Percentiles rank a stretch among this genome's conserved stretches.
Conservation (phyloP, 73 alveolate genomes). For the Blepharisma stoltei region DNA sequence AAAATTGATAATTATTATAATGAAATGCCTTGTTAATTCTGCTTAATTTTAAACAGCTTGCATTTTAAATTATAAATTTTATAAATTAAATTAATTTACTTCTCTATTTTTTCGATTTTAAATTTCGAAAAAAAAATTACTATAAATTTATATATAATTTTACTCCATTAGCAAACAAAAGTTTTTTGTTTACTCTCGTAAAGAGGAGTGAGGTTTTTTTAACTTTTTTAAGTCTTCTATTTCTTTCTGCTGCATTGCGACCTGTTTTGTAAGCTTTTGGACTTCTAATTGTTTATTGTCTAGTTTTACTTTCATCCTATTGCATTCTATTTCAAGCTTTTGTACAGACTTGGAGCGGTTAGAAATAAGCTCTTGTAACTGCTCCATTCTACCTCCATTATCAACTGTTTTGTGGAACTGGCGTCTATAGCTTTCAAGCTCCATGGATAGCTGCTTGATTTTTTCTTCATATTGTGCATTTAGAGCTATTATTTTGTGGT, state of each 20-base stretch:
- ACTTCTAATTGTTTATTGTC: not conserved
- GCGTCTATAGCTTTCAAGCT: conserved; percentile 8
- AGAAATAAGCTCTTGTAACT: conserved; percentile 10
- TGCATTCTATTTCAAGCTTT: conserved; percentile 21
- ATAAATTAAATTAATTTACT: too few relatives aligned
- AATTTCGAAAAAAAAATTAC: too few relatives aligned
- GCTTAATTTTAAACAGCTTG: too few relatives aligned
- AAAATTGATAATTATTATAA: too few relatives aligned
- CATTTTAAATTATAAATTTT: too few relatives aligned
- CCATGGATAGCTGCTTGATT: conserved; percentile 18
- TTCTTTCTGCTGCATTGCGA: not conserved
- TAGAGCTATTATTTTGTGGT: not conserved
- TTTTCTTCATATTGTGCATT: conserved; percentile 16
- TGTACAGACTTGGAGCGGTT: not conserved
- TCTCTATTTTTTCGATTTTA: too few relatives aligned
- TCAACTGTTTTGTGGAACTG: conserved; percentile 6
- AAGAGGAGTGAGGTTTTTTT: not conserved
- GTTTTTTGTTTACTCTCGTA: too few relatives aligned
- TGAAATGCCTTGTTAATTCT: too few relatives aligned
- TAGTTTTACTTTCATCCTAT: conserved; percentile 4
- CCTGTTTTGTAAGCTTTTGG: not conserved
- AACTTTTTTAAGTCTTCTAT: not conserved
- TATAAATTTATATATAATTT: too few relatives aligned
- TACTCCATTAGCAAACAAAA: too few relatives aligned
- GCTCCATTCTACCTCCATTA: not conserved